Conservation (phyloP, 768 basidiomycete species). For the Rickenella mellea region DNA sequence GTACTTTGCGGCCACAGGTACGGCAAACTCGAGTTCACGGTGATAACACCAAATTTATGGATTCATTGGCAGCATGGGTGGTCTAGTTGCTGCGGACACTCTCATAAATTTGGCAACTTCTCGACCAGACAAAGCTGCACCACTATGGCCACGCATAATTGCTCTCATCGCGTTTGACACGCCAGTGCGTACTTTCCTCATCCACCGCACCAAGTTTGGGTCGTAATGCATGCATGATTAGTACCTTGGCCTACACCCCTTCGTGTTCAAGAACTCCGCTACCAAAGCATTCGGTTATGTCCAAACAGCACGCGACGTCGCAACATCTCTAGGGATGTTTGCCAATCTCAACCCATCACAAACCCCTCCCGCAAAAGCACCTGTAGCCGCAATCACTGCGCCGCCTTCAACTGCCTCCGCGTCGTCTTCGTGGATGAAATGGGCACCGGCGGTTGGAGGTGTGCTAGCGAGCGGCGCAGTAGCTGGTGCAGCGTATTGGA, state of each 20-base stretch:
- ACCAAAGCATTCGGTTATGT: constrained; percentile 68
- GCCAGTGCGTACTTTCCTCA: constrained; percentile 42
- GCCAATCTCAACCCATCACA: constrained; percentile 20
- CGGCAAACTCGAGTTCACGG: constrained; percentile 5
- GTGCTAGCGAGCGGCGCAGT: constrained; percentile 74
- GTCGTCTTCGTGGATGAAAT: constrained; percentile 43
- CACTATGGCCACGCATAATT: constrained; percentile 84
- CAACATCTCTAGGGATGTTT: constrained; percentile 42
- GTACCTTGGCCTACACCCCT: constrained; percentile 84
- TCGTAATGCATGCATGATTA: constrained; percentile 18
- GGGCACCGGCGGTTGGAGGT: constrained; percentile 67
- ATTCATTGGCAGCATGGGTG: constrained; percentile 67
- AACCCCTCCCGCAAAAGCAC: constrained; percentile 17
- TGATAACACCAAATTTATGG: neutral
- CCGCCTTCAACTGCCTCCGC: constrained; percentile 10
- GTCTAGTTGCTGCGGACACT: constrained; percentile 79
- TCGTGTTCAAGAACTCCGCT: constrained; percentile 76
- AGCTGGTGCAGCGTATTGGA: constrained; percentile 77
- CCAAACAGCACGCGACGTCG: constrained; percentile 52
- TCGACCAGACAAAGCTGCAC: constrained; percentile 52
- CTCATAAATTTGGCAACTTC: constrained; percentile 61
- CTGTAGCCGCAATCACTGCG: constrained; percentile 22
- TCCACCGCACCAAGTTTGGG: neutral
- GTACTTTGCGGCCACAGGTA: constrained; percentile 88
- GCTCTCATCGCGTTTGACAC: constrained; percentile 86